phyloP scores from a whole-genome alignment of 106 monocot species.

The Platanthera zijinensis region DNA sequence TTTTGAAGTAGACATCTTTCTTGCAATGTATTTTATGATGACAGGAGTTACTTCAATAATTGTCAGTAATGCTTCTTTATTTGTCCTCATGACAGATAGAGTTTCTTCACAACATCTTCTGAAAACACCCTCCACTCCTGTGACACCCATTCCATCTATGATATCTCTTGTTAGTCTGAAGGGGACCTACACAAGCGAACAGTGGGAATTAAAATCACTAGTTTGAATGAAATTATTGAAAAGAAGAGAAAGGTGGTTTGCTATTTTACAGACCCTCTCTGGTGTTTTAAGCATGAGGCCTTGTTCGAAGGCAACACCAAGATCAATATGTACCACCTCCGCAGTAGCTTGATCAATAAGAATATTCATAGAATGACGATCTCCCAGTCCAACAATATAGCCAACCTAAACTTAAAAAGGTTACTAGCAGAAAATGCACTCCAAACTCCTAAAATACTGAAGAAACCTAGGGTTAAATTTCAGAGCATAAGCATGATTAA shows the following conservation, averaged over 20 bases:
- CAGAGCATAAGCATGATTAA: not conserved
- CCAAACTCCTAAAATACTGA: not conserved
- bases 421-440: not conserved
- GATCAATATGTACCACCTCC: constrained; percentile 95
- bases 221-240: not conserved
- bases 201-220: not conserved
- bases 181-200: constrained; percentile 51
- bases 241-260: not conserved
- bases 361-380: constrained; percentile 99
- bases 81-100: constrained; percentile 89
- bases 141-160: constrained; percentile 92
- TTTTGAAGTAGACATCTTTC: not conserved
- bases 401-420: constrained; percentile 56
- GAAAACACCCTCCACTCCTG: constrained; percentile 94
- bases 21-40: not conserved
- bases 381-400: constrained; percentile 96
- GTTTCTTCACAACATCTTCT: constrained; percentile 97
- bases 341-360: constrained; percentile 93
- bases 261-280: constrained; percentile 59
- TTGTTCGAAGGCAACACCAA: constrained; percentile 99
- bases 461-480: not conserved
- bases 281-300: constrained; percentile 99
- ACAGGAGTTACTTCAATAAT: constrained; percentile 66
- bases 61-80: constrained; percentile 89
- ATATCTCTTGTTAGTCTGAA: constrained; percentile 93